phyloP scores from a whole-genome alignment of 1,139 yeast species.

The Pichia sp. region DNA sequence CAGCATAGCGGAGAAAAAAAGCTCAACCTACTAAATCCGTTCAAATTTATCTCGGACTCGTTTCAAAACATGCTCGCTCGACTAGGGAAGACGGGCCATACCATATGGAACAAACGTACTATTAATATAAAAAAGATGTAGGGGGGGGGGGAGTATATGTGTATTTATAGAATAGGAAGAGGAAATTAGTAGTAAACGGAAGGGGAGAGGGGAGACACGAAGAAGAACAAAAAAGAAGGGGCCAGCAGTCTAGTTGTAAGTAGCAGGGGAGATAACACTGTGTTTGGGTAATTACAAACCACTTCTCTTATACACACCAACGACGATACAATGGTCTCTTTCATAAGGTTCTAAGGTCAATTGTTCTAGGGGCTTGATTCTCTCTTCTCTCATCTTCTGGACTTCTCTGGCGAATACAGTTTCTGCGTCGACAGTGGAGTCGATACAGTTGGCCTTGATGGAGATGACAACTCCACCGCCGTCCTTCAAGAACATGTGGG shows the following conservation, averaged over 20 bases:
- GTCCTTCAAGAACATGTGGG: constrained; percentile 96
- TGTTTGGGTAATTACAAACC: constrained; percentile 45
- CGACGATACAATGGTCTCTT: constrained; percentile 99
- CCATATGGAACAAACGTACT: constrained; percentile 4
- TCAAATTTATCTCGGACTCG: constrained; percentile 1
- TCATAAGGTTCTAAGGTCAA: constrained; percentile 98
- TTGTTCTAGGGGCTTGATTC: constrained; percentile 97
- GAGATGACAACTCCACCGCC: constrained; percentile 98
- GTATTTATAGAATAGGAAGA: constrained; percentile 3
- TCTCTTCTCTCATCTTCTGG: constrained; percentile 97
- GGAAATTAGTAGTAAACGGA: constrained; percentile 5
- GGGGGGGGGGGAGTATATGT: neutral
- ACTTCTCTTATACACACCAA: constrained; percentile 93
- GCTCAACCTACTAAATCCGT: neutral
- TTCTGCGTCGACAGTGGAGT: constrained; percentile 98
- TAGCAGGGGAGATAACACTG: neutral
- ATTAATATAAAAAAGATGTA: constrained; percentile 1
- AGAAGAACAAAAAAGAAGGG: neutral
- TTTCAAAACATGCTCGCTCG: neutral
- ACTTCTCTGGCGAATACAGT: constrained; percentile 99
- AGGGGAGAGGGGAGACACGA: neutral
- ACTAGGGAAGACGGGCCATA: neutral
- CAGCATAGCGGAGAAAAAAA: neutral
- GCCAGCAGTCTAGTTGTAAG: neutral
- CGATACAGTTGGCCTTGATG: constrained; percentile 99